Evolutionary conservation across 2,329 filamentous ascomycete genomes (phyloP).

Genomic region (Apiospora aurea): DNA sequence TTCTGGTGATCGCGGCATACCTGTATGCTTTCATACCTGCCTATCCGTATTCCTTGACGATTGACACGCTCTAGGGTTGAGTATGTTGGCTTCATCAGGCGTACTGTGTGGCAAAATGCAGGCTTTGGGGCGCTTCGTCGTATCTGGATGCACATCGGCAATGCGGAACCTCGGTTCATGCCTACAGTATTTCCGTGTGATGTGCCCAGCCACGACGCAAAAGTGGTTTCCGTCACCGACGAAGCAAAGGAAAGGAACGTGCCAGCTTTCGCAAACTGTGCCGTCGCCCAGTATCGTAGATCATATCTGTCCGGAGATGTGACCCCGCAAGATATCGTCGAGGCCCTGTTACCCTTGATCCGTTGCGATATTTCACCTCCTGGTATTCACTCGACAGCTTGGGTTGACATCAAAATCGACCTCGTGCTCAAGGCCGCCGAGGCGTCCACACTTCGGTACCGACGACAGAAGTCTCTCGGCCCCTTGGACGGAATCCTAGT

Average conservation of each 20-base stretch:
- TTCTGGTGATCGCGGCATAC: no score
- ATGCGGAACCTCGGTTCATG: no score
- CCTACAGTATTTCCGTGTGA: no score
- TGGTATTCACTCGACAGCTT: conserved; percentile 50
- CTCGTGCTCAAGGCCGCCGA: conserved; percentile 51
- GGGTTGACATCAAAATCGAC: conserved; percentile 52
- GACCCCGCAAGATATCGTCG: conserved; percentile 26
- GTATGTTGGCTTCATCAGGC: conserved; percentile 11
- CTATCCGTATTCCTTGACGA: no score
- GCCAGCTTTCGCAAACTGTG: no score
- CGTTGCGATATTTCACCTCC: conserved; percentile 43
- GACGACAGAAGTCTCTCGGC: conserved; percentile 64
- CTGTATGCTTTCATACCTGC: no score
- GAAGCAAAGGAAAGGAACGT: no score
- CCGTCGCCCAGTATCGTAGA: no score
- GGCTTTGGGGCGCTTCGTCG: conserved; percentile 4
- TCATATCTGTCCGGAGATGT: no score
- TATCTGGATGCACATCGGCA: conserved; percentile 31
- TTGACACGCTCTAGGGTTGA: neutral
- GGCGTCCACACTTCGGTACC: conserved; percentile 54
- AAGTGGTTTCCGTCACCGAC: no score
- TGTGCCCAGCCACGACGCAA: no score
- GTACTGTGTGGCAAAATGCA: neutral
- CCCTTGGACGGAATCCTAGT: conserved; percentile 77
- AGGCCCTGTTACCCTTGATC: conserved; percentile 54